Percentiles rank a stretch among this genome's conserved stretches.
Conservation (phyloP, 495 filamentous ascomycete genomes). For the Penicillium ucsense region DNA sequence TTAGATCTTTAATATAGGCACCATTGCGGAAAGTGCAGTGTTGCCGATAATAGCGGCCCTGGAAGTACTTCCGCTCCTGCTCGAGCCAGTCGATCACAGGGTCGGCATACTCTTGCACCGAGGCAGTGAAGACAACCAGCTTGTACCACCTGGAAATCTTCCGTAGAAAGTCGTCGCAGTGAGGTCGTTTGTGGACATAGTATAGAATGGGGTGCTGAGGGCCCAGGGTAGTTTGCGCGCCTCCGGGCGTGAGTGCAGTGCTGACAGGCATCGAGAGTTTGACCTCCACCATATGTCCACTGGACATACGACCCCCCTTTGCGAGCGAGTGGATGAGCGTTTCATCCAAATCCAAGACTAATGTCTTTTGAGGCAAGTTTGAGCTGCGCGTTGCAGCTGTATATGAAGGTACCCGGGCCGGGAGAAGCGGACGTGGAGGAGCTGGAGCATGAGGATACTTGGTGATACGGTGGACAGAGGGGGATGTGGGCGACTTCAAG, state of each 20-base stretch:
- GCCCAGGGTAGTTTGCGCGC: conserved; percentile 52
- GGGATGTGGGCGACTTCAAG: conserved; percentile 84
- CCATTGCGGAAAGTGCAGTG: conserved; percentile 93
- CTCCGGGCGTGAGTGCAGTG: conserved; percentile 50
- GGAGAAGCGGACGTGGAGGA: conserved; percentile 82
- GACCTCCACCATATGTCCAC: conserved; percentile 98
- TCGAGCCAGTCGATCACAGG: conserved; percentile 99
- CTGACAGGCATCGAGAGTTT: conserved; percentile 61
- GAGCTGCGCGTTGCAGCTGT: conserved; percentile 38
- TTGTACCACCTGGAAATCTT: conserved; percentile 98
- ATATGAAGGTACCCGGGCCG: conserved; percentile 76
- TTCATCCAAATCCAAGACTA: conserved; percentile 93
- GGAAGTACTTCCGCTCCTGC: conserved; percentile 91
- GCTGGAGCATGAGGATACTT: conserved; percentile 83
- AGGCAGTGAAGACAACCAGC: conserved; percentile 92
- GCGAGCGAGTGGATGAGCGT: conserved; percentile 96
- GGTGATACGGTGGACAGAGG: conserved; percentile 59
- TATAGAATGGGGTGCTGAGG: conserved; percentile 95
- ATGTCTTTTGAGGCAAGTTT: conserved; percentile 64
- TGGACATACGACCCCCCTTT: conserved; percentile 90
- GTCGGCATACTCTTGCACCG: conserved; percentile 96
- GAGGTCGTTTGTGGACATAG: conserved; percentile 94
- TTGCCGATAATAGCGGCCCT: conserved; percentile 83
- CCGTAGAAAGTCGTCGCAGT: conserved; percentile 93
- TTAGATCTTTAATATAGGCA: conserved; percentile 95